A percentile compares a stretch with the other conserved stretches of the same genome.
phyloP scores from a whole-genome alignment of 139 green algal species.

The Pleodorina starrii region DNA sequence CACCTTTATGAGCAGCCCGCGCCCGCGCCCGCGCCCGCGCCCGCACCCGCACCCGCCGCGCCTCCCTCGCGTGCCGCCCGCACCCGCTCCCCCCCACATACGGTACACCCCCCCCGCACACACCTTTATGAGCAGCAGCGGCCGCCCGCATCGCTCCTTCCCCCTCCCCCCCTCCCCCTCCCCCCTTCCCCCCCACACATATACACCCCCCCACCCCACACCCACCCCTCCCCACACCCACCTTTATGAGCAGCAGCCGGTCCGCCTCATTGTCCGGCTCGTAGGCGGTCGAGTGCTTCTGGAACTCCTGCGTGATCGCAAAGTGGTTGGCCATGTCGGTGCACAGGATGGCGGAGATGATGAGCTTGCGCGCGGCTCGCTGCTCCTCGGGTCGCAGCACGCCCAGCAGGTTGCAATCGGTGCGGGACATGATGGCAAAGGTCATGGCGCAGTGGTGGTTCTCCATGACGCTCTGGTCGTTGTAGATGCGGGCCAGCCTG shows the following conservation, averaged over 20 bases:
- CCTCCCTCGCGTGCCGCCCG: too few species aligned
- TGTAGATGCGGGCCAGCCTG: constrained; percentile 72
- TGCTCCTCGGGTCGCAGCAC: constrained; percentile 36
- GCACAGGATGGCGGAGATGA: constrained; percentile 71
- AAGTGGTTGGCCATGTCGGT: constrained; percentile 85
- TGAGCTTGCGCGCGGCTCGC: constrained; percentile 59
- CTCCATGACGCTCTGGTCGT: constrained; percentile 78
- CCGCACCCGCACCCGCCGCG: too few species aligned
- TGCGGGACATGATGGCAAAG: constrained; percentile 71
- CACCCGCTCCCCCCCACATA: too few species aligned
- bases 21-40: too few species aligned
- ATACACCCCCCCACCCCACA: too few species aligned
- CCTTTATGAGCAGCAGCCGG: constrained; percentile 67
- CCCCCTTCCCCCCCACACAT: too few species aligned
- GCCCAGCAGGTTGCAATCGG: constrained; percentile 61
- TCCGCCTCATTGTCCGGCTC: constrained; percentile 66
- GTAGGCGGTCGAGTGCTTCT: constrained; percentile 53
- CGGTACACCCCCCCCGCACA: too few species aligned
- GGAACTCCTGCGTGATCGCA: constrained; percentile 63
- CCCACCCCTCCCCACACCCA: neutral
- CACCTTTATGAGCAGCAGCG: too few species aligned
- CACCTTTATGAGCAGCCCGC: too few species aligned
- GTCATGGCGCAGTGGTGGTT: constrained; percentile 85
- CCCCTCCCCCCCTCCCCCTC: too few species aligned
- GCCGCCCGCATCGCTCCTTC: too few species aligned